Percentiles rank a stretch among this genome's conserved stretches.
These are phyloP conservation scores for Cicer arietinum DNA, from an alignment of 306 rosid species.

Conservation along the genomic window DNA sequence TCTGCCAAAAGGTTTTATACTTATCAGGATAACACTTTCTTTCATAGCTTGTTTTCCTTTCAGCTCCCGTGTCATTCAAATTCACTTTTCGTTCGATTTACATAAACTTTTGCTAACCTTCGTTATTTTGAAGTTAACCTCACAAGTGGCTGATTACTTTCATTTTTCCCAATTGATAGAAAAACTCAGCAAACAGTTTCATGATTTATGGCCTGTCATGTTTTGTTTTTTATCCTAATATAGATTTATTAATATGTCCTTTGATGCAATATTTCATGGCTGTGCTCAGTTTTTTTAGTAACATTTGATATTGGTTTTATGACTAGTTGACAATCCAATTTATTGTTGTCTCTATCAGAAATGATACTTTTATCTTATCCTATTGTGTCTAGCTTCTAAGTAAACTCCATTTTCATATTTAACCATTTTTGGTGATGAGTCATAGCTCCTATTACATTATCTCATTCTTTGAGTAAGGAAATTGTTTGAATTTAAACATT, in stretches of 20 bases:
- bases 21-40: background rate
- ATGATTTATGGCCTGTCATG: background rate
- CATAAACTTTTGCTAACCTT: background rate
- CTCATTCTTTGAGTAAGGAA: background rate
- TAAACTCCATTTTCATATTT: background rate
- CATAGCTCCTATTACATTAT: background rate
- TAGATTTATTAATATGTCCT: background rate
- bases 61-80: background rate
- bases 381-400: background rate
- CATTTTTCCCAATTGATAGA: background rate
- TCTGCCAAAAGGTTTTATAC: background rate
- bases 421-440: conserved; percentile 16
- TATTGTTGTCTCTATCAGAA: background rate
- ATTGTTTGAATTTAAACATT: conserved; percentile 23
- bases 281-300: background rate
- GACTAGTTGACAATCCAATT: background rate
- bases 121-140: conserved; percentile 5
- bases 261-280: background rate
- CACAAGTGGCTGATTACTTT: conserved; percentile 5
- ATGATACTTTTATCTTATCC: background rate
- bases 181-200: background rate
- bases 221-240: conserved; percentile 24
- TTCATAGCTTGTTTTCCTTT: background rate
- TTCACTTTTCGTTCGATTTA: background rate
- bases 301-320: conserved; percentile 14